Percentiles rank a stretch among this genome's conserved stretches.
Conservation (phyloP, 768 basidiomycete species). For the Trametes punicea region DNA sequence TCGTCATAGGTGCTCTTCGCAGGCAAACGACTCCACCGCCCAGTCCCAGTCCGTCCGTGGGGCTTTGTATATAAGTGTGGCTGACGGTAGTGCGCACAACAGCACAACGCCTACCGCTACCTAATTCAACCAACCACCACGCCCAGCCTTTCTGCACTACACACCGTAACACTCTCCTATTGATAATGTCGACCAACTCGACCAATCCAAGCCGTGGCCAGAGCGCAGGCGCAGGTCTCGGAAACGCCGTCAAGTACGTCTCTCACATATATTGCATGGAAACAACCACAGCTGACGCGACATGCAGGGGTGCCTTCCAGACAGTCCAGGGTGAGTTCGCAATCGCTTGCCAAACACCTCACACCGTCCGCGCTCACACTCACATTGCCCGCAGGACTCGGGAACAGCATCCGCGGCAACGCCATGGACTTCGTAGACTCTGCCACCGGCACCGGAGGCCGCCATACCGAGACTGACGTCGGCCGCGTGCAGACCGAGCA, state of each 20-base stretch:
- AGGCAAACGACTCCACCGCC: no score
- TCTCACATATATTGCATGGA: not conserved
- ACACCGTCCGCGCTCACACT: not conserved
- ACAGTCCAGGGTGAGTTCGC: conserved; percentile 11
- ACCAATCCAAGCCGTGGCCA: conserved; percentile 6
- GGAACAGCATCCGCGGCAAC: conserved; percentile 20
- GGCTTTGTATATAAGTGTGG: no score
- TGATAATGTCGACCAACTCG: not conserved
- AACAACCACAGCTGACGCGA: not conserved
- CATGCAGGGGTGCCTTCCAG: conserved; percentile 18
- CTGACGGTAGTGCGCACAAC: no score
- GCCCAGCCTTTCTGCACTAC: no score
- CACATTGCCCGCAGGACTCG: conserved; percentile 6
- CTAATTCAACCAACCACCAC: no score
- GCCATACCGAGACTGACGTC: conserved; percentile 20
- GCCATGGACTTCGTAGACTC: conserved; percentile 24
- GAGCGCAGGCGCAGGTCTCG: conserved; percentile 11
- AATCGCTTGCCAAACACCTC: not conserved
- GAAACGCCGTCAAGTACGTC: conserved; percentile 4
- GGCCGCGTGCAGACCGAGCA: conserved; percentile 16
- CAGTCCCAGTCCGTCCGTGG: no score
- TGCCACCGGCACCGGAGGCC: conserved; percentile 19
- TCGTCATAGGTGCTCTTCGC: no score
- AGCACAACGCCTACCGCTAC: no score
- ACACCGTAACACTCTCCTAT: not conserved